Base-by-base conservation (phyloP, 83 land plant species). In the Picea engelmannii region DNA sequence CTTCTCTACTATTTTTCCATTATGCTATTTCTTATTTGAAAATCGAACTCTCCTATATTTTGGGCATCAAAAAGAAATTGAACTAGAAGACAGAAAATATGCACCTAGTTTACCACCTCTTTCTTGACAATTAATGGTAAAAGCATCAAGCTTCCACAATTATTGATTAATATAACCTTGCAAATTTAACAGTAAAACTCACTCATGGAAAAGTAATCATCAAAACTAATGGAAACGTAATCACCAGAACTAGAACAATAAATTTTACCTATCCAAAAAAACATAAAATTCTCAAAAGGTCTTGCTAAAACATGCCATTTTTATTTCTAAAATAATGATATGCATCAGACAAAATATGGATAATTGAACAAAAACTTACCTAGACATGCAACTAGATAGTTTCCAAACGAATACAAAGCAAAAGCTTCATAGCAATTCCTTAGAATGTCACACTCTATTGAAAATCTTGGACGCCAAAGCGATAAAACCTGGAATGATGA, bases 371-470 rank as follows among this genome's bases (percentile, higher is more conserved):
- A 62, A 80, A 12, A 61, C 89, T 82, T 89, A 96, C 98, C 98
- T 38, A 96, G 87, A 78, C 98, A 94, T 62, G 98, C 93, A 85
- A 96, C 88, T 86, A 94, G 85, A 86, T 96, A 96, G 71, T 93
- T 87, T 40, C 91, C 92, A 76, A 96, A 94, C 61, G 93, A 84
- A 85, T 96, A 96, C 42, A 96, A 83, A 18, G 98, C 96, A 90
- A 94, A 92, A 16, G 98, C 95, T 90, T 96, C 98, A 80, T 96
- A 96, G 83, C 93, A 96, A 79, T 88, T 94, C 73, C 96, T 85
- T 75, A 96, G 82, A 27, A 93, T 93, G 83, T 87, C 94, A 84
- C 93, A 96, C 27, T 87, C 87, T 31, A 94, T 79, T 66, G 98
- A 92, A 47, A 87, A 76, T 27, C 80, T 88, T 76, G 55, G 55